Evolutionary conservation across 2,329 filamentous ascomycete genomes (phyloP).

Genomic region (Cladorrhinum sp.): DNA sequence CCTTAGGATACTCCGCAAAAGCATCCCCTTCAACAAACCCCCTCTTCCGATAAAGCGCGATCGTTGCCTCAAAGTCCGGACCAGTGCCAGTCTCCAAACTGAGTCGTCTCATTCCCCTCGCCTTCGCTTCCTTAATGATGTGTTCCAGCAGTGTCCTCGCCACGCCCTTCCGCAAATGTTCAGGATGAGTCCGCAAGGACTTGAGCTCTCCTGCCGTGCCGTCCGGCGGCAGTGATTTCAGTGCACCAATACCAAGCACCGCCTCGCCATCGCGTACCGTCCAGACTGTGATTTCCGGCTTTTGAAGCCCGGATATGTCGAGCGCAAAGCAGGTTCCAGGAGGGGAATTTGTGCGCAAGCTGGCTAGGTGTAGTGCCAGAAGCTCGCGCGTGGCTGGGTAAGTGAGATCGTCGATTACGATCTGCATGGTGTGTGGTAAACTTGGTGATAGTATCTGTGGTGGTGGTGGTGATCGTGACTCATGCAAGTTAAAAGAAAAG

Average conservation of each 20-base stretch:
- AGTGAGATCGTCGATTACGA: neutral
- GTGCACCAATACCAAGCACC: neutral
- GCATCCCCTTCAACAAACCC: neutral
- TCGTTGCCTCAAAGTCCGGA: neutral
- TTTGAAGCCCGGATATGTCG: neutral
- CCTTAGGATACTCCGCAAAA: neutral
- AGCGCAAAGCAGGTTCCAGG: neutral
- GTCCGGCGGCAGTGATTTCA: neutral
- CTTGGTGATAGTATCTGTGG: too few relatives aligned
- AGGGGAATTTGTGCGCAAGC: neutral
- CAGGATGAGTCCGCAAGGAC: neutral
- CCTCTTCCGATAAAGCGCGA: neutral
- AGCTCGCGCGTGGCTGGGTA: neutral
- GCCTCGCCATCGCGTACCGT: neutral
- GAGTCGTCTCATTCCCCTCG: neutral
- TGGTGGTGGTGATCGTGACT: neutral
- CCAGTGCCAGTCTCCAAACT: neutral
- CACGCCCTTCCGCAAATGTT: neutral
- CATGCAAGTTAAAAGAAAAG: too few relatives aligned
- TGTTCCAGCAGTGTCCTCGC: neutral
- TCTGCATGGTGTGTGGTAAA: neutral
- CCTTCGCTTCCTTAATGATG: neutral
- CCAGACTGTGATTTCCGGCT: neutral
- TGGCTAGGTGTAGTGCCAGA: neutral
- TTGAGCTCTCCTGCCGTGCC: neutral